These are phyloP conservation scores for Pyricularia pennisetigena DNA, from an alignment of 2,329 filamentous ascomycete species.

Conservation along the genomic window DNA sequence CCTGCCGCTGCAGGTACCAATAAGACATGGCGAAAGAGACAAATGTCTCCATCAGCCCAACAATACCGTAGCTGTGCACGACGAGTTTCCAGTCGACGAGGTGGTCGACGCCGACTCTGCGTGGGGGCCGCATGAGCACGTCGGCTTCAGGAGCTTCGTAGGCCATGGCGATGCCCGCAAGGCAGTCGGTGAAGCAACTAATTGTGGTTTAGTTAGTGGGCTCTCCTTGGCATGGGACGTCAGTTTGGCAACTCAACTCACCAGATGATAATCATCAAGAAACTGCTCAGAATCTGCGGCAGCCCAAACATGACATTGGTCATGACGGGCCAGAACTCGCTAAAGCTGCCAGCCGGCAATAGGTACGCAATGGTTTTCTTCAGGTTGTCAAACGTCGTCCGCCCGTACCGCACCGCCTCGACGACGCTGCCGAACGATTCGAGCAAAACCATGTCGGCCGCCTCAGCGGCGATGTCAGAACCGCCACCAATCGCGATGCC, in stretches of 20 bases:
- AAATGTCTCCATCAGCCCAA: conserved; percentile 54
- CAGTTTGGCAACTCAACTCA: conserved; percentile 14
- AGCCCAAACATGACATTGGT: conserved; percentile 63
- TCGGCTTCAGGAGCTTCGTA: conserved; percentile 72
- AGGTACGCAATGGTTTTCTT: conserved; percentile 71
- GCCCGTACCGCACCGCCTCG: conserved; percentile 61
- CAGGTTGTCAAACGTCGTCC: conserved; percentile 71
- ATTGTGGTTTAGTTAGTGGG: conserved; percentile 14
- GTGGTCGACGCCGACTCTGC: conserved; percentile 58
- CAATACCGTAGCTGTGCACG: conserved; percentile 60
- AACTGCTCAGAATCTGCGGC: conserved; percentile 62
- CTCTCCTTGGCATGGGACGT: too few relatives aligned
- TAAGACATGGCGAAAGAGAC: conserved; percentile 55
- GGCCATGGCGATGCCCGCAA: conserved; percentile 61
- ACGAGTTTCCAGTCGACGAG: conserved; percentile 67
- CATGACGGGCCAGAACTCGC: conserved; percentile 68
- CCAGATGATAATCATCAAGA: conserved; percentile 62
- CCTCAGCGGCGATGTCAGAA: conserved; percentile 73
- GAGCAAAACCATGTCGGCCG: conserved; percentile 72
- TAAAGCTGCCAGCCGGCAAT: conserved; percentile 63
- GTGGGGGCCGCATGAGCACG: conserved; percentile 57
- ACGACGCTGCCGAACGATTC: conserved; percentile 65
- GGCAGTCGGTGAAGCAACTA: conserved; percentile 68
- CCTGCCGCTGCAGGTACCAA: conserved; percentile 53
- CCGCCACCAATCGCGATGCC: conserved; percentile 75